Evolutionary conservation across 345 rosid species (phyloP).

Genomic region (Salix koriyanagi): DNA sequence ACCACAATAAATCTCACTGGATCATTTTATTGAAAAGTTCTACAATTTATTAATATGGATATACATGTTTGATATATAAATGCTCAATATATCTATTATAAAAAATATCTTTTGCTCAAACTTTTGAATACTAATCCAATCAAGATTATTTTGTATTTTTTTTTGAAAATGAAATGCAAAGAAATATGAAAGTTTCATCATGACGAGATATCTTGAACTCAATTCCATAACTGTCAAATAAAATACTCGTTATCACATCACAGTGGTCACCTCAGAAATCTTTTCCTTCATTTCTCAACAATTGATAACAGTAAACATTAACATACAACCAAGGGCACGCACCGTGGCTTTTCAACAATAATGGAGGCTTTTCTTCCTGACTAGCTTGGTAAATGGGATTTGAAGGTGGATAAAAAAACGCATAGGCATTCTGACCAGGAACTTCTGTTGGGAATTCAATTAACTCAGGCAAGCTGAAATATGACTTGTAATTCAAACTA

Average conservation of each 20-base stretch:
- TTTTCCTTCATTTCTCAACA: neutral
- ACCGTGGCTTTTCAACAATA: slow-evolving; percentile 91
- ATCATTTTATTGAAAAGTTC: neutral
- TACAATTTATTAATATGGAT: neutral
- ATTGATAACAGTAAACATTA: neutral
- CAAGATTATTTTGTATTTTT: neutral
- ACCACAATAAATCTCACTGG: neutral
- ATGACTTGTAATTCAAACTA: slow-evolving; percentile 52
- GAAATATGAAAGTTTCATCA: neutral
- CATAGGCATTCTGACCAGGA: slow-evolving; percentile 81
- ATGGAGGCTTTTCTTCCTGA: slow-evolving; percentile 78
- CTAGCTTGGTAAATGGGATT: slow-evolving; percentile 60
- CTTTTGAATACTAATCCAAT: neutral
- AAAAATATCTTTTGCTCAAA: neutral
- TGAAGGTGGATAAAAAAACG: slow-evolving; percentile 79
- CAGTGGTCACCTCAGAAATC: neutral
- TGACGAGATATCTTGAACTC: neutral
- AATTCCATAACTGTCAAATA: neutral
- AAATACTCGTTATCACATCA: too few relatives aligned
- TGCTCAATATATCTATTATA: neutral
- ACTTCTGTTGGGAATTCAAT: slow-evolving; percentile 88
- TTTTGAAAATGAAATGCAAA: neutral
- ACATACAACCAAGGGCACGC: slow-evolving; percentile 13
- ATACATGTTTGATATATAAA: neutral
- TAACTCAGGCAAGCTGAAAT: slow-evolving; percentile 77